Evolutionary conservation across 495 filamentous ascomycete genomes (phyloP).

Genomic region (Chlorociboria aeruginascens): DNA sequence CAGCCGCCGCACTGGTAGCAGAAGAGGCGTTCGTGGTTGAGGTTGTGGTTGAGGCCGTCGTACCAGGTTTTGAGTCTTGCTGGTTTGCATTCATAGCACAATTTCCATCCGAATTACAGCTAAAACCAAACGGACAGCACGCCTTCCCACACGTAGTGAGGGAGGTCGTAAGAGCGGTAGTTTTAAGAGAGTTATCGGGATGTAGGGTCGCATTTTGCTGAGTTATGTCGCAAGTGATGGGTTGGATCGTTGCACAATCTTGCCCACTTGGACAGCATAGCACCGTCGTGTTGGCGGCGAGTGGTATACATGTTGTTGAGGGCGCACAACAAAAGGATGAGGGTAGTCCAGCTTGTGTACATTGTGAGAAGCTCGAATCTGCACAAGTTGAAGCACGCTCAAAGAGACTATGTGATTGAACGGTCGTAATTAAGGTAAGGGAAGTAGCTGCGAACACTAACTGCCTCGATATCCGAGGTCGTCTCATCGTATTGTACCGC

Average conservation of each 20-base stretch:
- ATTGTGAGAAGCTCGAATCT: slow-evolving; percentile 31
- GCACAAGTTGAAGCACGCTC: slow-evolving; percentile 29
- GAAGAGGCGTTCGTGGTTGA: slow-evolving; percentile 20
- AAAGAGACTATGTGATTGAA: slow-evolving; percentile 10
- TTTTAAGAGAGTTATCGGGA: slow-evolving; percentile 55
- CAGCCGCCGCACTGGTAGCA: slow-evolving; percentile 13
- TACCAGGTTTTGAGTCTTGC: slow-evolving; percentile 18
- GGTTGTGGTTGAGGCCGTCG: slow-evolving; percentile 25
- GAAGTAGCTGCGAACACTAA: slow-evolving; percentile 10
- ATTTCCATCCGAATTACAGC: slow-evolving; percentile 40
- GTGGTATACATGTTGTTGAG: slow-evolving; percentile 45
- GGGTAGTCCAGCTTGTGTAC: slow-evolving; percentile 44
- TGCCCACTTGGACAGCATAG: slow-evolving; percentile 63
- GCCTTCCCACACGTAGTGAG: slow-evolving; percentile 44
- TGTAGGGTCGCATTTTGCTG: slow-evolving; percentile 50
- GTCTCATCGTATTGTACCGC: slow-evolving; percentile 9
- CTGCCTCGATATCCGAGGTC: slow-evolving; percentile 1
- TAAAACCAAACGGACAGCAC: slow-evolving; percentile 65
- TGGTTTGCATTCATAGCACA: slow-evolving; percentile 14
- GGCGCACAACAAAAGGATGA: slow-evolving; percentile 64
- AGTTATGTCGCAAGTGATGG: slow-evolving; percentile 59
- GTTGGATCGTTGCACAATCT: slow-evolving; percentile 51
- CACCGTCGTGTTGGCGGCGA: slow-evolving; percentile 55
- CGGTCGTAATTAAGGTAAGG: slow-evolving; percentile 3
- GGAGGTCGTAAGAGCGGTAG: slow-evolving; percentile 44